Conservation (phyloP, 345 rosid genomes). For the Euphorbia tirucalli region DNA sequence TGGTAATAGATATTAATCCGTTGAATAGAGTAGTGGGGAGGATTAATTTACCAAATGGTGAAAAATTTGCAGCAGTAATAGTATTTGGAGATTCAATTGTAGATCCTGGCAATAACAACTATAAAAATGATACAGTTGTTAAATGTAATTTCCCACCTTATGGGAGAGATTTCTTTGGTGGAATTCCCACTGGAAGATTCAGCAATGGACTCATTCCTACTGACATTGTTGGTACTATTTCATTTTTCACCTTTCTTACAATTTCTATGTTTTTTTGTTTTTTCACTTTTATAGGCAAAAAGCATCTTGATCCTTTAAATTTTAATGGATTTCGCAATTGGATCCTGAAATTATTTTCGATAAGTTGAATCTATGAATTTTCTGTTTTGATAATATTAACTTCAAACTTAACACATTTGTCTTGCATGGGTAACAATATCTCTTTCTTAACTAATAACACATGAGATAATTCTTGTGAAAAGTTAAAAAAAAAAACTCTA, state of each 20-base stretch:
- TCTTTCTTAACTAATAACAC: no score
- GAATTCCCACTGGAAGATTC: constrained; percentile 52
- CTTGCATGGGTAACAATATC: no score
- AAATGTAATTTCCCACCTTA: constrained; percentile 54
- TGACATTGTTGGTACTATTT: constrained; percentile 35
- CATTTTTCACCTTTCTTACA: not conserved
- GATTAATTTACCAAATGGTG: not conserved
- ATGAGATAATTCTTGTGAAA: no score
- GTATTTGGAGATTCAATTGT: constrained; percentile 68
- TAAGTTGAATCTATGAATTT: not conserved
- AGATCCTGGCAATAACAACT: constrained; percentile 65
- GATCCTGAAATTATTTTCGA: not conserved
- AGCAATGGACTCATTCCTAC: constrained; percentile 43
- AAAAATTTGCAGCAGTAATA: constrained; percentile 33
- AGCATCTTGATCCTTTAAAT: no score
- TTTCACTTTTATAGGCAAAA: no score
- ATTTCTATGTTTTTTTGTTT: not conserved
- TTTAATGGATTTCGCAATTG: no score
- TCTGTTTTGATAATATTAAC: no score
- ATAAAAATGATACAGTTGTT: constrained; percentile 19
- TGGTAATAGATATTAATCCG: no score
- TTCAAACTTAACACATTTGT: no score
- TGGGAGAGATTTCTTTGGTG: constrained; percentile 52
- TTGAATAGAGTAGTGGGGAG: not conserved
- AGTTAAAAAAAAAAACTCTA: no score